Base-by-base conservation (phyloP, 1,284 basidiomycete species). In the Puccinia novopanici region DNA sequence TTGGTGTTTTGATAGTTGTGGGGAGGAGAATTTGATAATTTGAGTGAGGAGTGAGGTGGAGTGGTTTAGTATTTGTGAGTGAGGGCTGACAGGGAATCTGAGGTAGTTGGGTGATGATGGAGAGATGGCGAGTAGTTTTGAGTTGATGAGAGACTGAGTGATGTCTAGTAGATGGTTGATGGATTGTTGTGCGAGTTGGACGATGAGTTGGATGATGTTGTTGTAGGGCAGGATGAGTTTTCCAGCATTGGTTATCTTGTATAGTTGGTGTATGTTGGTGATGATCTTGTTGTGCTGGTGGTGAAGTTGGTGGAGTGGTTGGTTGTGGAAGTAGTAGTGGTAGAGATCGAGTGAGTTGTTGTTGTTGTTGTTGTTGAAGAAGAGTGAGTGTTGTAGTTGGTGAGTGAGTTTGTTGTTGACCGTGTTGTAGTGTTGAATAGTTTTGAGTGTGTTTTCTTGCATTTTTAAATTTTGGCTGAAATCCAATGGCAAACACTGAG, bases 1-100 rank as follows among this genome's bases (percentile, higher is more conserved):
- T 10, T 80, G 67, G 50, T 72, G 22, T 37, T 24, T 72, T 42
- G 67, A 63, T 12, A 80, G 57, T 50, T 73, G 77, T 34, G 68
- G 77, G 3, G 77, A 80, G 8, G 77, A 80, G 77, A 80, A 80
- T 50, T 73, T 80, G 48, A 57, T 80, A 68, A 80, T 73, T 34
- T 57, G 57, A 52, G 71, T 80, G 45, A 80, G 68, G 17, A 80
- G 68, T 22, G 27, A 6, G 52, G 68, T 50, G 0, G 70, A 50
- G 40, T 63, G 42, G 30, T 65, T 13, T 3, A 80, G 30, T 30
- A 59, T 70, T 37, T 61, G 77, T 30, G 65, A 78, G 22, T 13
- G 42, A 4, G 40, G 27, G 19, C 45, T n/a, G 37, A 24, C 10
- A 15, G 65, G 42, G 0, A 61, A 27, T 45, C 72, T 57, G 42